phyloP scores from a whole-genome alignment of 2,329 filamentous ascomycete genomes.

The Neocatenulostroma microsporum region DNA sequence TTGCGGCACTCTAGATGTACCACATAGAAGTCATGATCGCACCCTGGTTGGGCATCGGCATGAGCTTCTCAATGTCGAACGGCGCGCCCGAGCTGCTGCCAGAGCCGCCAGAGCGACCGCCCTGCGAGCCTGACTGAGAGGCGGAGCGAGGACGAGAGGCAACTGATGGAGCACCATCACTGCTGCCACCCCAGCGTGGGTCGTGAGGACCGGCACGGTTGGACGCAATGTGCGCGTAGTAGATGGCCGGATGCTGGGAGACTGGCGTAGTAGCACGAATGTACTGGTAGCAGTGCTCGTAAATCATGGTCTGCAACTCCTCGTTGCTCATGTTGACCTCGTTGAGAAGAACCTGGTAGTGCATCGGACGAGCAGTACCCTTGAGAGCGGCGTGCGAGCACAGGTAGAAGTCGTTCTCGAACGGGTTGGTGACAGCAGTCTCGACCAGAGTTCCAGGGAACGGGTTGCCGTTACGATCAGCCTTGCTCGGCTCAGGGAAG shows the following conservation, averaged over 20 bases:
- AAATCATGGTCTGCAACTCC: slow-evolving; percentile 77
- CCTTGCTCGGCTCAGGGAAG: slow-evolving; percentile 61
- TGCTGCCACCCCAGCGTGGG: slow-evolving; percentile 31
- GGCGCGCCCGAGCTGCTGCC: slow-evolving; percentile 18
- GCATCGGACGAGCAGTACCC: slow-evolving; percentile 80
- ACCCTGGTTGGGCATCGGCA: slow-evolving; percentile 34
- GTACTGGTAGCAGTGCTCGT: slow-evolving; percentile 92
- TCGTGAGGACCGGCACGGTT: slow-evolving; percentile 73
- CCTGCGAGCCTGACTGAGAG: slow-evolving; percentile 15
- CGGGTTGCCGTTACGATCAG: slow-evolving; percentile 72
- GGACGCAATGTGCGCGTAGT: slow-evolving; percentile 89
- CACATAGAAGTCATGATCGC: slow-evolving; percentile 41
- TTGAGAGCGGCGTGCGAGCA: slow-evolving; percentile 74
- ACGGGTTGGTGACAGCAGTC: slow-evolving; percentile 79
- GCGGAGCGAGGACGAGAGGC: slow-evolving; percentile 12
- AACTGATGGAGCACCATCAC: slow-evolving; percentile 13
- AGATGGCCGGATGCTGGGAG: slow-evolving; percentile 78
- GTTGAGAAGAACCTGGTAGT: slow-evolving; percentile 79
- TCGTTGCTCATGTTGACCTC: slow-evolving; percentile 62
- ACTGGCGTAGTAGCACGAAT: slow-evolving; percentile 87
- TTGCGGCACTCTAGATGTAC: slow-evolving; percentile 37
- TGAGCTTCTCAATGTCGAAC: slow-evolving; percentile 29
- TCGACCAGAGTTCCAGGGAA: slow-evolving; percentile 84
- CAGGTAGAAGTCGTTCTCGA: slow-evolving; percentile 81
- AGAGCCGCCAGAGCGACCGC: slow-evolving; percentile 32